Conservation (phyloP, 2,329 filamentous ascomycete genomes). For the Pyrenophora teres region DNA sequence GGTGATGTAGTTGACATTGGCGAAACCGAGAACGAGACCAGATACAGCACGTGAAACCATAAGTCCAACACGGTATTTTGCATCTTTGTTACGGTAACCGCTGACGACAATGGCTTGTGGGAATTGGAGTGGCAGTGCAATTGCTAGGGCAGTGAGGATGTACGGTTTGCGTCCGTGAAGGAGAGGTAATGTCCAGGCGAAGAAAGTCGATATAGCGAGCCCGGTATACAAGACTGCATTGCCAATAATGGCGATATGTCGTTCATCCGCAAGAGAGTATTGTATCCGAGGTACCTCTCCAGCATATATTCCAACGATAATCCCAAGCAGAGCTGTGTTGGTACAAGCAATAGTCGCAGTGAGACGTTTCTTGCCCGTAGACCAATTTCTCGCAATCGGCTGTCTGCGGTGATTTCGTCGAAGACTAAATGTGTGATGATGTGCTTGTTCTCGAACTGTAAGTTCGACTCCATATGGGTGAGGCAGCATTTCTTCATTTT, state of each 20-base stretch:
- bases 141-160: conserved; percentile 68
- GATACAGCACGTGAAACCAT: conserved; percentile 68
- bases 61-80: conserved; percentile 63
- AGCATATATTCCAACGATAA: conserved; percentile 74
- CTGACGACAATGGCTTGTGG: conserved; percentile 73
- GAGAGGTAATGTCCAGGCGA: conserved; percentile 75
- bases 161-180: conserved; percentile 80
- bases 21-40: conserved; percentile 72
- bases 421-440: conserved; percentile 48
- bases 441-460: conserved; percentile 27
- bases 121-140: conserved; percentile 75
- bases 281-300: conserved; percentile 80
- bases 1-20: conserved; percentile 76
- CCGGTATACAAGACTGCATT: conserved; percentile 76
- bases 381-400: conserved; percentile 75
- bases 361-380: conserved; percentile 67
- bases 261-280: conserved; percentile 72
- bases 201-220: conserved; percentile 69
- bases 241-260: conserved; percentile 70
- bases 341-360: conserved; percentile 71
- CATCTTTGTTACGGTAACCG: conserved; percentile 53
- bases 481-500: conserved; percentile 21
- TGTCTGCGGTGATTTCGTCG: conserved; percentile 59
- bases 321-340: conserved; percentile 72
- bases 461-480: conserved; percentile 26